Percentiles rank a stretch among this genome's conserved stretches.
Conservation (phyloP, 345 rosid genomes). For the Salix suchowensis region DNA sequence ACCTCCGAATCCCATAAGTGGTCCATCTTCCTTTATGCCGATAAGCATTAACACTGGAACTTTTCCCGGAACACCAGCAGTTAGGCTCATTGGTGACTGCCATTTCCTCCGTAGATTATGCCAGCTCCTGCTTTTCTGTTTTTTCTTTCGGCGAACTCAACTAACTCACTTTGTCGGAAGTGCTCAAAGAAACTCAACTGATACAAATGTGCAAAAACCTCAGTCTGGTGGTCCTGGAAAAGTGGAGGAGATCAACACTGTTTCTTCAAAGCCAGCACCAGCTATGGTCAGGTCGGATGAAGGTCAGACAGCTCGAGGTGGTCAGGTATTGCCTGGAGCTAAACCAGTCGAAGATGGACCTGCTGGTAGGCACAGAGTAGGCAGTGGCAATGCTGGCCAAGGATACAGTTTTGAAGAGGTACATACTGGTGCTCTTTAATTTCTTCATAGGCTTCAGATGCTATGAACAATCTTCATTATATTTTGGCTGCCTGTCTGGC, state of each 20-base stretch:
- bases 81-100: conserved; percentile 97
- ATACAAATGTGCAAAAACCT: conserved; percentile 64
- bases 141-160: conserved; percentile 70
- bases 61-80: conserved; percentile 99
- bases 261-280: conserved; percentile 50
- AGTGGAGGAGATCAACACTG: conserved; percentile 70
- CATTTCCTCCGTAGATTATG: conserved; percentile 98
- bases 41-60: conserved; percentile 98
- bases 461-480: neutral
- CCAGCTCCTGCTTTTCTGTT: conserved; percentile 92
- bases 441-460: neutral
- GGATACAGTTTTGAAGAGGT: conserved; percentile 99
- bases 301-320: conserved; percentile 57
- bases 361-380: conserved; percentile 67
- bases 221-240: conserved; percentile 70
- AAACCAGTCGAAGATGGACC: conserved; percentile 84
- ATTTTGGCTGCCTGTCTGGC: neutral
- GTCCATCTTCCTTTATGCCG: conserved; percentile 87
- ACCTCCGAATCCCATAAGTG: conserved; percentile 65
- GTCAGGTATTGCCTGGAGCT: conserved; percentile 60
- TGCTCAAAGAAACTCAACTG: conserved; percentile 54
- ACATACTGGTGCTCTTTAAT: conserved; percentile 3
- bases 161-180: conserved; percentile 46
- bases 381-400: conserved; percentile 97
- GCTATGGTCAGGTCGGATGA: conserved; percentile 65